A percentile compares a stretch with the other conserved stretches of the same genome.
phyloP scores from a whole-genome alignment of 2,329 filamentous ascomycete species.

The Bipolaris bicolor region DNA sequence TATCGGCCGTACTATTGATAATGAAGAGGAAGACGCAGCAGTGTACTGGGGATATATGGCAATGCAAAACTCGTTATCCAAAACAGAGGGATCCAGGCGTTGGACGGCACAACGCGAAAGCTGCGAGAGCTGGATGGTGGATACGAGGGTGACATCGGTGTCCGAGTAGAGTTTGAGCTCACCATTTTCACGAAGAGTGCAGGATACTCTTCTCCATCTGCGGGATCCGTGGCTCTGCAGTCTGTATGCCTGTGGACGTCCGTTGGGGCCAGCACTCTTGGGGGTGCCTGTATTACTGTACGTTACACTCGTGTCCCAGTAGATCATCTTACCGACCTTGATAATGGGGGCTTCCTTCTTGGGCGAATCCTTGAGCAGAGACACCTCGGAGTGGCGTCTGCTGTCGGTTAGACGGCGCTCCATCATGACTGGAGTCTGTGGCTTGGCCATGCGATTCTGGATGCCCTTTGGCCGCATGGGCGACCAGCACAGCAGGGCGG shows the following conservation, averaged over 20 bases:
- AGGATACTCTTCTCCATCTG: conserved; percentile 89
- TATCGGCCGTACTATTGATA: conserved; percentile 83
- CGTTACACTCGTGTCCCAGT: conserved; percentile 71
- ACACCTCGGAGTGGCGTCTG: conserved; percentile 58
- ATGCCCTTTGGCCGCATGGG: conserved; percentile 68
- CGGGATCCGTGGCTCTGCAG: conserved; percentile 63
- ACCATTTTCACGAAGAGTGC: conserved; percentile 92
- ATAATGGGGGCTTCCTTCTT: conserved; percentile 79
- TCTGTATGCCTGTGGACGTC: conserved; percentile 60
- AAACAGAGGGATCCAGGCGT: conserved; percentile 83
- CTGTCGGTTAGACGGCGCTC: conserved; percentile 48
- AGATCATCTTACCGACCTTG: conserved; percentile 73
- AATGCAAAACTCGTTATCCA: conserved; percentile 92
- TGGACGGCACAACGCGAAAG: conserved; percentile 90
- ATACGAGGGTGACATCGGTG: conserved; percentile 78
- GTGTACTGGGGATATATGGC: conserved; percentile 95
- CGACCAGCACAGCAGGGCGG: conserved; percentile 81
- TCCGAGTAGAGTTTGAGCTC: conserved; percentile 91
- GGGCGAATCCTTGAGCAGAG: conserved; percentile 69
- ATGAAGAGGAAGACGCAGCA: conserved; percentile 70
- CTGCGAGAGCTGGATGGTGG: conserved; percentile 84
- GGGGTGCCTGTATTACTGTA: conserved; percentile 55
- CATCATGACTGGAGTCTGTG: conserved; percentile 50
- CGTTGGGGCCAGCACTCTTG: conserved; percentile 32
- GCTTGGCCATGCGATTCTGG: conserved; percentile 60